A percentile compares a stretch with the other conserved stretches of the same genome.
Conservation (phyloP, 129 eudicot genomes). For the Ambrosia artemisiifolia region DNA sequence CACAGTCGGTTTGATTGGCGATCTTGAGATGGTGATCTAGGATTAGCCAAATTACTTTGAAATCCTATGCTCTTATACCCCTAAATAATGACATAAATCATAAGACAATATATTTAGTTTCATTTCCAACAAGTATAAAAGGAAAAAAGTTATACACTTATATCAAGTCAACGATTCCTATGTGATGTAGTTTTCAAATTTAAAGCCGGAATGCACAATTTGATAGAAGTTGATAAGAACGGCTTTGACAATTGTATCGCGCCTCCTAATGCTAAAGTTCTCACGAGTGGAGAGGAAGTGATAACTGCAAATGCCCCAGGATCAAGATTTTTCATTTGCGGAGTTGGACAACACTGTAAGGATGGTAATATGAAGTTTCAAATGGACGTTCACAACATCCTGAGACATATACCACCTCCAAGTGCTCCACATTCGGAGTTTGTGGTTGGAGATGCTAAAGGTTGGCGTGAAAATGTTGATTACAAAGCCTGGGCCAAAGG, state of each 20-base stretch:
- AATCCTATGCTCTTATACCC: no score
- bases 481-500: slow-evolving; percentile 32
- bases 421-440: not conserved
- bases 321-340: slow-evolving; percentile 33
- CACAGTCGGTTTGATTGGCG: no score
- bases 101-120: no score
- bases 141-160: no score
- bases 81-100: no score
- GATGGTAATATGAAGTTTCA: slow-evolving; percentile 13
- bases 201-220: not conserved
- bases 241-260: not conserved
- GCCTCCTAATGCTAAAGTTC: slow-evolving; percentile 19
- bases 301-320: slow-evolving; percentile 21
- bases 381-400: not conserved
- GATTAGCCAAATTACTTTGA: no score
- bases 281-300: slow-evolving; percentile 30
- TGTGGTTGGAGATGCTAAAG: slow-evolving; percentile 2
- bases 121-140: no score
- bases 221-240: not conserved
- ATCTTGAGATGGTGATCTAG: no score
- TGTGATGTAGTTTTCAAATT: not conserved
- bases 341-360: slow-evolving; percentile 33
- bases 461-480: not conserved
- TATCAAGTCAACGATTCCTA: no score
- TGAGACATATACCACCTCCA: not conserved